Base-by-base conservation (phyloP, 202 grass and related monocot species). In the Panicum virgatum region DNA sequence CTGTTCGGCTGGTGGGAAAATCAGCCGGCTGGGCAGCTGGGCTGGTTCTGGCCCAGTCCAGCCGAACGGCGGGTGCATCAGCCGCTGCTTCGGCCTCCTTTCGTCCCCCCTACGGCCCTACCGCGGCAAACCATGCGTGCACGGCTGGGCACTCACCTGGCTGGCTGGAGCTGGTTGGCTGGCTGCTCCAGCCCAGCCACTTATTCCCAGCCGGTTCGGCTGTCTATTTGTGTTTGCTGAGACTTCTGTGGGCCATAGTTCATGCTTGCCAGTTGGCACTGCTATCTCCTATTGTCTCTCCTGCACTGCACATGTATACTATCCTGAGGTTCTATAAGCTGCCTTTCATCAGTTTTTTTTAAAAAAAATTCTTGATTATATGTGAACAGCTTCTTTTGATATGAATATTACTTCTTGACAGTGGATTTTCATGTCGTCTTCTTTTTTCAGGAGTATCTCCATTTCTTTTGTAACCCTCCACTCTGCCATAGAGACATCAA, bases 401-500 rank as follows among this genome's bases (percentile, higher is more conserved):
- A 46, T 23, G 18, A 14, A 72, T 52, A 13, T 6, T 74, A 40
- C 34, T 39, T 10, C 58, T 53, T 25, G 59, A 67, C 69, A 23
- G 9, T 86, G 14, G 52, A 43, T 80, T 59, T 16, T 61, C 67
- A 60, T 81, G 5, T 75, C n/a, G 22, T 52, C 15, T 87, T 88
- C 53, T 34, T 75, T 8, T 83, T 91, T 80, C 78, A 98, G 96
- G 96, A 98, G 40, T 98, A 98, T 79, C 92, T 98, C 23, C 96
- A 98, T 89, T 98, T 98, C 80, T 98, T 93, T 86, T 98, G 96
- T 75, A 87, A 98, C 79, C 96, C 96, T 52, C 96, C 92, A 14
- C 96, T 98, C 53, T 98, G 92, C 77, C 96, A 98, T 54, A 85
- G 96, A 84, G 96, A 98, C 66, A 93, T 98, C 64, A 98, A 98